Percentiles rank a stretch among this genome's conserved stretches.
phyloP scores from a whole-genome alignment of 352 stramenopile species.

The Globisporangium emineosum region DNA sequence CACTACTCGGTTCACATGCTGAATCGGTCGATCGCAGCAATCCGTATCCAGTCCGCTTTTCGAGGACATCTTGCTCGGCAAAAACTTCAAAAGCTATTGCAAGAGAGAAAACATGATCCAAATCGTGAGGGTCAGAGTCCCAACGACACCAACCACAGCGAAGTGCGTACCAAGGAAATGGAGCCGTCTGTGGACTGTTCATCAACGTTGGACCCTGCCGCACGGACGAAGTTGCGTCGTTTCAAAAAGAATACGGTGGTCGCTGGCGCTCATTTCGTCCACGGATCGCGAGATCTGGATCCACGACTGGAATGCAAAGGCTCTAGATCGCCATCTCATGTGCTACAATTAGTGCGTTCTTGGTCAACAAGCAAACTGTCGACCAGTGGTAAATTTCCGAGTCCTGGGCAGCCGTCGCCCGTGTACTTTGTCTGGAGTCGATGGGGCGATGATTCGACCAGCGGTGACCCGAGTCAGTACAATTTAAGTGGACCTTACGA shows the following conservation, averaged over 20 bases:
- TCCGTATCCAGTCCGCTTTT: slow-evolving; percentile 33
- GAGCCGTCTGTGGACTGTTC: slow-evolving; percentile 4
- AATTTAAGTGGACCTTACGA: slow-evolving; percentile 44
- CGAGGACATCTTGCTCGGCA: slow-evolving; percentile 8
- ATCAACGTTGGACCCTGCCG: background rate
- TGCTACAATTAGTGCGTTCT: slow-evolving; percentile 5
- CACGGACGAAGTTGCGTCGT: slow-evolving; percentile 1
- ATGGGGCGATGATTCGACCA: slow-evolving; percentile 23
- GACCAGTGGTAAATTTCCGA: background rate
- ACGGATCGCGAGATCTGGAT: background rate
- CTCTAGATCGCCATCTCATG: background rate
- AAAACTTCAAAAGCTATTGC: background rate
- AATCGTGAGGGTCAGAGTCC: background rate
- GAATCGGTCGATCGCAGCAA: slow-evolving; percentile 21
- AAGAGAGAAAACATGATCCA: background rate
- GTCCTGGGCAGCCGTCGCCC: background rate
- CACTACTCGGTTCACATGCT: slow-evolving; percentile 31
- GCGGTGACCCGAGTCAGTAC: slow-evolving; percentile 12
- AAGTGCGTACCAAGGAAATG: background rate
- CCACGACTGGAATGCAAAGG: background rate
- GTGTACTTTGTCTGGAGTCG: slow-evolving; percentile 44
- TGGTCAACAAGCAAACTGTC: slow-evolving; percentile 2
- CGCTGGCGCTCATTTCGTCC: slow-evolving; percentile 2
- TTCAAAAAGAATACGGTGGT: background rate
- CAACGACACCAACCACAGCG: background rate